These are phyloP conservation scores for Diutina ranongensis DNA, from an alignment of 1,139 yeast genomes.

Conservation along the genomic window DNA sequence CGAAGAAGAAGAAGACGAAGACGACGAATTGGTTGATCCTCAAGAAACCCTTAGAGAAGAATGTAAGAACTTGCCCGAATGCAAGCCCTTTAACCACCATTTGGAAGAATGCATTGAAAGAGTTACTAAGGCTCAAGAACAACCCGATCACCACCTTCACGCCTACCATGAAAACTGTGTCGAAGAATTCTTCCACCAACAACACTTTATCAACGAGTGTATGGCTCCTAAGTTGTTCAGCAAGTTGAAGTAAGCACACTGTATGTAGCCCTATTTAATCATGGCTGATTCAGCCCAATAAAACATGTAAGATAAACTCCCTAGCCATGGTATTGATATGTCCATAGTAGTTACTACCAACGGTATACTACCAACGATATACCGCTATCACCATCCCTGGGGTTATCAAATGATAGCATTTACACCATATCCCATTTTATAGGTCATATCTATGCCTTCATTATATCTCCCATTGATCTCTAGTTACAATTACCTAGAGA, in stretches of 20 bases:
- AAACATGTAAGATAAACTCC: too few relatives aligned
- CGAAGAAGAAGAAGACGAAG: constrained; percentile 70
- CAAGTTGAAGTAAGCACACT: constrained; percentile 55
- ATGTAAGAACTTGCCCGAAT: constrained; percentile 55
- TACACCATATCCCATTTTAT: too few relatives aligned
- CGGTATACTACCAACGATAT: too few relatives aligned
- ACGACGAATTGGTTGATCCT: constrained; percentile 63
- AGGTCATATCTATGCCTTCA: too few relatives aligned
- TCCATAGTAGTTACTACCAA: too few relatives aligned
- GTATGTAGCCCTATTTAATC: constrained; percentile 3
- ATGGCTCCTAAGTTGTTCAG: constrained; percentile 85
- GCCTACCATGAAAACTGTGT: constrained; percentile 94
- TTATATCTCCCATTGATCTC: too few relatives aligned
- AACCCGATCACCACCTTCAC: constrained; percentile 66
- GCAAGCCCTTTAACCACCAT: constrained; percentile 75
- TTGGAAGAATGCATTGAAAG: constrained; percentile 92
- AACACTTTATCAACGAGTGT: constrained; percentile 87
- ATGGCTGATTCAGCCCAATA: neutral
- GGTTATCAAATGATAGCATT: too few relatives aligned
- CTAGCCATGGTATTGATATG: too few relatives aligned
- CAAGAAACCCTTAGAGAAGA: constrained; percentile 55
- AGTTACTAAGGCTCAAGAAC: constrained; percentile 79
- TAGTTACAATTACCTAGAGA: too few relatives aligned
- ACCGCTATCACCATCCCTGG: too few relatives aligned
- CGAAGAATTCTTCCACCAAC: constrained; percentile 95